Evolutionary conservation across 2,329 filamentous ascomycete genomes (phyloP).

Genomic region (Trichoderma sp.): DNA sequence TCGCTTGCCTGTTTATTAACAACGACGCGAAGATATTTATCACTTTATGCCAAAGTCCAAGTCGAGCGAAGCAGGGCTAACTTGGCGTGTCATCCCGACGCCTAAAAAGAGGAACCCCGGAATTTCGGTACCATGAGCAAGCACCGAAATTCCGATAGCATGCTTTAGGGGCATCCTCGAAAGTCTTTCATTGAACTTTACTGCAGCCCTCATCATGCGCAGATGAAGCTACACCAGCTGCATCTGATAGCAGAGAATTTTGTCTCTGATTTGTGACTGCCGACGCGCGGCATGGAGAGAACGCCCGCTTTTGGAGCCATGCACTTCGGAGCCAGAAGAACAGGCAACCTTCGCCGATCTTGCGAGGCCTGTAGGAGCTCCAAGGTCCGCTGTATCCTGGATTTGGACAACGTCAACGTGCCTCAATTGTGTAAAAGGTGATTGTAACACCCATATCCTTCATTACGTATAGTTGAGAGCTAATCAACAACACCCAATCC

Average conservation of each 20-base stretch:
- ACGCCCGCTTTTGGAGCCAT: neutral
- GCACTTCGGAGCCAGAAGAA: neutral
- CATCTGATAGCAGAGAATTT: neutral
- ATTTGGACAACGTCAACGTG: neutral
- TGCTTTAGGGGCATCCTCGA: too few species aligned
- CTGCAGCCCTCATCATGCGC: too few species aligned
- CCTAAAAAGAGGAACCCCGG: neutral
- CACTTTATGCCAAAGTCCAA: too few species aligned
- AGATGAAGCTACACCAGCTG: neutral
- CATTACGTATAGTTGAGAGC: neutral
- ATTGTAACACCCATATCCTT: neutral
- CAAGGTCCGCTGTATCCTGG: neutral
- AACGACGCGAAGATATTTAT: too few species aligned
- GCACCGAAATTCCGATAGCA: neutral
- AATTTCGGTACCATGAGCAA: neutral
- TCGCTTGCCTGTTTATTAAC: too few species aligned
- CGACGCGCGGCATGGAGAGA: neutral
- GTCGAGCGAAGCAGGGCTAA: too few species aligned
- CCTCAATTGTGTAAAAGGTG: neutral
- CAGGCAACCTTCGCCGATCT: conserved; percentile 1
- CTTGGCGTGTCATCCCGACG: too few species aligned
- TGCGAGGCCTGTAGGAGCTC: neutral
- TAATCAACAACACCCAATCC: neutral
- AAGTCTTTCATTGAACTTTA: too few species aligned
- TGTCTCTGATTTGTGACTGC: neutral